Conservation (phyloP, 192 early-diverging fungal species). For the Mycoemilia scoparia region DNA sequence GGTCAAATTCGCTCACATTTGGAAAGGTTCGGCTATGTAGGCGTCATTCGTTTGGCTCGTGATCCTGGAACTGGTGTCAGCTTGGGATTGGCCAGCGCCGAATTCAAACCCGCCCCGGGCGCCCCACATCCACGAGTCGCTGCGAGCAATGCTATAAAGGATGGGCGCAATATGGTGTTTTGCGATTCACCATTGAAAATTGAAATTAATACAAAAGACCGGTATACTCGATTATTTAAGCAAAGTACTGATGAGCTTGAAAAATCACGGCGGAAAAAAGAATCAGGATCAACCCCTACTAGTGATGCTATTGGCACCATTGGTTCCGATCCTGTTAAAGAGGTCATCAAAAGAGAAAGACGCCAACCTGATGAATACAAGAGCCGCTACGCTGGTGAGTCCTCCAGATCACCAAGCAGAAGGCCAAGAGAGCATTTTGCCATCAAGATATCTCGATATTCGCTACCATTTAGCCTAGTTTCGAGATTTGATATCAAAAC, state of each 20-base stretch:
- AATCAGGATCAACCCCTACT: not conserved
- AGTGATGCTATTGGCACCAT: no score
- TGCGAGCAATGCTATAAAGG: slow-evolving; percentile 12
- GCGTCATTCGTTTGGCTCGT: slow-evolving; percentile 14
- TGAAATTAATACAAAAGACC: slow-evolving; percentile 8
- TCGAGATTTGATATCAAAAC: slow-evolving; percentile 10
- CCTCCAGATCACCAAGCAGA: not conserved
- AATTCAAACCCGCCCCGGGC: slow-evolving; percentile 7
- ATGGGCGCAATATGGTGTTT: slow-evolving; percentile 6
- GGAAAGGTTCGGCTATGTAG: slow-evolving; percentile 18
- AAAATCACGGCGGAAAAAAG: not conserved
- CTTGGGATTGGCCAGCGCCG: slow-evolving; percentile 23
- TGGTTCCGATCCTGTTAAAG: no score
- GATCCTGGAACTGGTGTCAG: slow-evolving; percentile 28
- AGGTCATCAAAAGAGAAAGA: no score
- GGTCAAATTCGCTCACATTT: slow-evolving; percentile 21
- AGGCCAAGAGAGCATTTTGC: slow-evolving; percentile 2
- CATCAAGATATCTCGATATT: slow-evolving; percentile 19
- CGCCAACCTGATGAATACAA: not conserved
- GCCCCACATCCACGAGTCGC: slow-evolving; percentile 21
- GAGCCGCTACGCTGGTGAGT: not conserved
- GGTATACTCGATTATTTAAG: slow-evolving; percentile 9
- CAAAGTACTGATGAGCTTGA: not conserved
- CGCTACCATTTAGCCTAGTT: slow-evolving; percentile 22
- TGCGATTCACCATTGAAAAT: slow-evolving; percentile 12